Percentiles rank a stretch among this genome's conserved stretches.
Evolutionary conservation across 768 basidiomycete genomes (phyloP).

Genomic region (Crassisporium funariophilum): DNA sequence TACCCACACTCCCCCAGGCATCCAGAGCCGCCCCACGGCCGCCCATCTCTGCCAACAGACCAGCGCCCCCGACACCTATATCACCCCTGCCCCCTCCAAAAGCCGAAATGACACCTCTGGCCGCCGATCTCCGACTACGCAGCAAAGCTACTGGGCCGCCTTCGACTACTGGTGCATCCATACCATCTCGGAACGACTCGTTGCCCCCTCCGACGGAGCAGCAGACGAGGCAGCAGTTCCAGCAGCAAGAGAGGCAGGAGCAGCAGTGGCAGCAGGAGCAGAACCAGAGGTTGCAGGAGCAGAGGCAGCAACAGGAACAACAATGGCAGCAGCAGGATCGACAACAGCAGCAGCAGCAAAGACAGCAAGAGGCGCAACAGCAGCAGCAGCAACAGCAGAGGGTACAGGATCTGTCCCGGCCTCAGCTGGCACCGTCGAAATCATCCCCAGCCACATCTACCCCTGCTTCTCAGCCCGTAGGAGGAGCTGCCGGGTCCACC

Average conservation of each 20-base stretch:
- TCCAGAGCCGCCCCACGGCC: slow-evolving; percentile 31
- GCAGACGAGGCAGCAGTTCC: slow-evolving; percentile 22
- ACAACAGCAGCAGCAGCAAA: slow-evolving; percentile 40
- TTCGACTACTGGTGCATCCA: slow-evolving; percentile 25
- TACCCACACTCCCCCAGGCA: slow-evolving; percentile 27
- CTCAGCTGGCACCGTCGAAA: slow-evolving; percentile 42
- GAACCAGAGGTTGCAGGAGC: slow-evolving; percentile 29
- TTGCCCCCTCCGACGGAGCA: slow-evolving; percentile 26
- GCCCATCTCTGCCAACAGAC: slow-evolving; percentile 52
- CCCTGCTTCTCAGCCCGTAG: slow-evolving; percentile 46
- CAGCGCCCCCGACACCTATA: slow-evolving; percentile 71
- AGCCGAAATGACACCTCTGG: slow-evolving; percentile 57
- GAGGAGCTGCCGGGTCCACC: slow-evolving; percentile 50
- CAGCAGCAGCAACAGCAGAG: slow-evolving; percentile 31
- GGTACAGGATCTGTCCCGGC: slow-evolving; percentile 31
- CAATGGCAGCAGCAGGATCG: slow-evolving; percentile 37
- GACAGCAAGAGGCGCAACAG: slow-evolving; percentile 27
- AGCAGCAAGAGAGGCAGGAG: slow-evolving; percentile 30
- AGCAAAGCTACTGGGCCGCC: slow-evolving; percentile 60
- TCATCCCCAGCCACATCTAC: slow-evolving; percentile 47
- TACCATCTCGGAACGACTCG: slow-evolving; percentile 56
- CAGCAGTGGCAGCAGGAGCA: slow-evolving; percentile 31
- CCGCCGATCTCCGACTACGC: slow-evolving; percentile 67
- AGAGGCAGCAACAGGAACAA: slow-evolving; percentile 33
- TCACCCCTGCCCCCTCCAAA: slow-evolving; percentile 45